Evolutionary conservation across 2,329 filamentous ascomycete species (phyloP), one percentile per base, ranked within the genome.

Genomic region (Podosphaera aphanis): DNA sequence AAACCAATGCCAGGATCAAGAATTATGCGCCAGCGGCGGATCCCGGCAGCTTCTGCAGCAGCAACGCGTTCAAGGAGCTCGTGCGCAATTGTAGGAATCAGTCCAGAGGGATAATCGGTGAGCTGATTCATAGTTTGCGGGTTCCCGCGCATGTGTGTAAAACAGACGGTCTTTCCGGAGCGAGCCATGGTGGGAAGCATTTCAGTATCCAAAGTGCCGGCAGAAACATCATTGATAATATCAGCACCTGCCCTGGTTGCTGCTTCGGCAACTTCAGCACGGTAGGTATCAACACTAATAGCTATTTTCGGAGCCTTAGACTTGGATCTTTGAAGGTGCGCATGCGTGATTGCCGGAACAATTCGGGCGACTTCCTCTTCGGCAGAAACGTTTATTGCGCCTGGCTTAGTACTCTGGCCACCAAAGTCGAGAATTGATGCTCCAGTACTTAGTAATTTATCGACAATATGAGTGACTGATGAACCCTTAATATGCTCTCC

Each of bases 1-100:
- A 98, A 98, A 0, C 90, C 90, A 27, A 98, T 73, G 0, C 90
- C 90, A 0, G 90, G 90, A 59, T 98, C 90, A 1, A 95, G 73
- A 29, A 95, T 77, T 51, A 98, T 92, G 52, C 88, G 81, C 90
- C 90, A 98, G 43, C 86, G 77, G 3, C 83, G 71, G 38, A 98
- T 73, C 0, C 90, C 90, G 0, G 84, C 85, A 13, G 66, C 69
- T 60, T 92, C 70, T 19, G 90, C 90, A 1, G 74, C 82, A 0
- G 65, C 64, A 4, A 95, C 71, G 15, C 86, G 71, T 1, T 61
- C 61, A 1, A 63, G 59, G 1, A 83, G 66, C 54, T 83, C 79
- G 1, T 53, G 49, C 2, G 63, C 66, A 2, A 83, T 66, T 18
- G 66, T 70, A 0, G 63, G 52, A 19, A 79, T 63, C 2, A 82